These are phyloP conservation scores for Aureobasidium subglaciale DNA, from an alignment of 2,329 filamentous ascomycete species.

Conservation along the genomic window DNA sequence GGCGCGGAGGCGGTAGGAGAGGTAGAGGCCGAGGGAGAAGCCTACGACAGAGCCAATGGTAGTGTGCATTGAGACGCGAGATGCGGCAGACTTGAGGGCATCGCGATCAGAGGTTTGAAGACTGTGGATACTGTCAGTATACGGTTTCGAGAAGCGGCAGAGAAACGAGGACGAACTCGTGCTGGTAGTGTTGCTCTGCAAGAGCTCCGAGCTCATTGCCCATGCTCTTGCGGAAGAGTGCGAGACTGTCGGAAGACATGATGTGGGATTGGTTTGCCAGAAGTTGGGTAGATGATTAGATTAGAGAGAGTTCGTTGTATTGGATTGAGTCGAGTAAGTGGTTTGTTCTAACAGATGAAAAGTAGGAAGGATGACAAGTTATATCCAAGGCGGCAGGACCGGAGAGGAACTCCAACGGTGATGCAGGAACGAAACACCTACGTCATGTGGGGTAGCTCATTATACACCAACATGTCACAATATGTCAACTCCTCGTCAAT, in stretches of 20 bases:
- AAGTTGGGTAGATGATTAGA: too few species aligned
- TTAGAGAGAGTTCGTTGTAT: too few species aligned
- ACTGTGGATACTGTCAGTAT: slow-evolving; percentile 22
- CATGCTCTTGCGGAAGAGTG: slow-evolving; percentile 40
- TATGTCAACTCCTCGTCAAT: neutral
- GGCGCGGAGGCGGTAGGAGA: slow-evolving; percentile 51
- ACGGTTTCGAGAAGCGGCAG: neutral
- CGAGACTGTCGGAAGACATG: slow-evolving; percentile 41
- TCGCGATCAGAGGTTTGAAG: slow-evolving; percentile 53
- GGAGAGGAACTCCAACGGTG: neutral
- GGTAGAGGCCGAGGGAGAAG: slow-evolving; percentile 50
- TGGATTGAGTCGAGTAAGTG: neutral
- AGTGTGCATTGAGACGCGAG: slow-evolving; percentile 48
- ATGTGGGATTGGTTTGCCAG: neutral
- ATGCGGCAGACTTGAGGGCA: slow-evolving; percentile 48
- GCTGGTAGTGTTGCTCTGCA: slow-evolving; percentile 52
- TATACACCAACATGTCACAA: neutral
- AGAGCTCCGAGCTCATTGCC: slow-evolving; percentile 47
- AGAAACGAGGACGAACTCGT: slow-evolving; percentile 36
- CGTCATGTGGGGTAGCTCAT: slow-evolving; percentile 12
- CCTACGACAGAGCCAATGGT: slow-evolving; percentile 54
- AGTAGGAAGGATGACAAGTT: neutral
- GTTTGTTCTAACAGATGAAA: neutral
- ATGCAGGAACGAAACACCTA: slow-evolving; percentile 6
- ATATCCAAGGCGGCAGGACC: neutral